Percentiles rank a stretch among this genome's conserved stretches.
Conservation (phyloP, 257 asterid genomes). For the Ophiorrhiza pumila region DNA sequence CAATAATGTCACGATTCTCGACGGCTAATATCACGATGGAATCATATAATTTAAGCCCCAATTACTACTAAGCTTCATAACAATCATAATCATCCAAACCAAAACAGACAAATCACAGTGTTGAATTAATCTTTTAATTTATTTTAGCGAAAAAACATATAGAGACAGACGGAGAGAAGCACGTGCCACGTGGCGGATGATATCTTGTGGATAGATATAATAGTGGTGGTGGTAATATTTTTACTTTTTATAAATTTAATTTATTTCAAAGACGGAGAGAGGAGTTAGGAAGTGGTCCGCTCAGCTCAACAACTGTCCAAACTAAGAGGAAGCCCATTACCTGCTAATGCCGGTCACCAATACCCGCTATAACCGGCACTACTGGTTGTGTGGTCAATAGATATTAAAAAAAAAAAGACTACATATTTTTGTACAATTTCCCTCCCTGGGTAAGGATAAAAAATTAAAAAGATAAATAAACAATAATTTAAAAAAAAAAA, state of each 20-base stretch:
- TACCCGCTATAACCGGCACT: constrained; percentile 25
- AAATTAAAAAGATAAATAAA: not conserved
- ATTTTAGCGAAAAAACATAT: not conserved
- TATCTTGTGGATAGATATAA: not conserved
- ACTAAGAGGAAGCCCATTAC: constrained; percentile 6
- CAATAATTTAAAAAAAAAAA: not conserved
- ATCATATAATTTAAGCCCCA: not conserved
- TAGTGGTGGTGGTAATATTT: not conserved
- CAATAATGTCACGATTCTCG: not conserved
- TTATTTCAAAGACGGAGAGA: too few species aligned
- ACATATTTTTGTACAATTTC: not conserved
- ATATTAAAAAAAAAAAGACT: constrained; percentile 13
- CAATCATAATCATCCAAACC: constrained; percentile 1
- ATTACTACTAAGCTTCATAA: not conserved
- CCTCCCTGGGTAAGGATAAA: not conserved
- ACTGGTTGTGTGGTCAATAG: constrained; percentile 22
- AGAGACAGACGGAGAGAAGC: not conserved
- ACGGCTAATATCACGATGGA: not conserved
- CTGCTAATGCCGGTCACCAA: constrained; percentile 21
- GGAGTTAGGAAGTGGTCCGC: constrained; percentile 14
- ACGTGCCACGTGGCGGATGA: constrained; percentile 22
- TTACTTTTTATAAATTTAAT: too few species aligned
- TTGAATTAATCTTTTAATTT: not conserved
- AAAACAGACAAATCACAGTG: not conserved
- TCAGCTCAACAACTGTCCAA: constrained; percentile 3